Conservation (phyloP, 768 basidiomycete species). For the Pisolithus orientalis region DNA sequence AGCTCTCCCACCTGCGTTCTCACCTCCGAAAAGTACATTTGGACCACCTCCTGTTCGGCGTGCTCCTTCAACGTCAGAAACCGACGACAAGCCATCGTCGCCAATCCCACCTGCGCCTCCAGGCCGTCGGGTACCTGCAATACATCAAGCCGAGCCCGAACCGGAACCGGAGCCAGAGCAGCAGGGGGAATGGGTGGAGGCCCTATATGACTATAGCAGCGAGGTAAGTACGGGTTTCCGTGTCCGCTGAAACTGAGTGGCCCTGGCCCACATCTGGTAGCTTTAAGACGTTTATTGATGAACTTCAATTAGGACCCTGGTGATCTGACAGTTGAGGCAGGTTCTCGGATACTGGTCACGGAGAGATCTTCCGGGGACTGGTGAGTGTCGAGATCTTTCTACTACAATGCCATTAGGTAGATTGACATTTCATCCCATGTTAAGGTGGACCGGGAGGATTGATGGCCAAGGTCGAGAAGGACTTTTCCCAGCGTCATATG, state of each 20-base stretch:
- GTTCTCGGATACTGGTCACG: slow-evolving; percentile 54
- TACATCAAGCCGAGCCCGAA: neutral
- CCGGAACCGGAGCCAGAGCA: slow-evolving; percentile 22
- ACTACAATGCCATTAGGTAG: neutral
- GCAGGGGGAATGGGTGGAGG: slow-evolving; percentile 72
- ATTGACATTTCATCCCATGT: slow-evolving; percentile 8
- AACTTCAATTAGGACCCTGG: slow-evolving; percentile 50
- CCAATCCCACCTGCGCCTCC: slow-evolving; percentile 20
- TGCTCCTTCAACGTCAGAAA: slow-evolving; percentile 15
- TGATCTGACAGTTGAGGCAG: slow-evolving; percentile 55
- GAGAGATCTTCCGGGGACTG: slow-evolving; percentile 72
- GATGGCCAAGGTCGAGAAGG: slow-evolving; percentile 54
- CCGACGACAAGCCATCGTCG: slow-evolving; percentile 5
- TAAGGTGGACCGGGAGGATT: slow-evolving; percentile 64
- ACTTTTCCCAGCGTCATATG: slow-evolving; percentile 65
- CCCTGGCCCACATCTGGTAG: neutral
- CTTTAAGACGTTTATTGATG: neutral
- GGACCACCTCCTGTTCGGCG: slow-evolving; percentile 49
- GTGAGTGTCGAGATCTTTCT: slow-evolving; percentile 33
- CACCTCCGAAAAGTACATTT: slow-evolving; percentile 37
- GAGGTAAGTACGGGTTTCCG: slow-evolving; percentile 32
- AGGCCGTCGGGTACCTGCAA: slow-evolving; percentile 1
- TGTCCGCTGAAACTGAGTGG: neutral
- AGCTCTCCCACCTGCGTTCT: slow-evolving; percentile 33
- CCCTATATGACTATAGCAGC: slow-evolving; percentile 67